Evolutionary conservation across 2,329 filamentous ascomycete genomes (phyloP).

Genomic region (Xylaria sp.): DNA sequence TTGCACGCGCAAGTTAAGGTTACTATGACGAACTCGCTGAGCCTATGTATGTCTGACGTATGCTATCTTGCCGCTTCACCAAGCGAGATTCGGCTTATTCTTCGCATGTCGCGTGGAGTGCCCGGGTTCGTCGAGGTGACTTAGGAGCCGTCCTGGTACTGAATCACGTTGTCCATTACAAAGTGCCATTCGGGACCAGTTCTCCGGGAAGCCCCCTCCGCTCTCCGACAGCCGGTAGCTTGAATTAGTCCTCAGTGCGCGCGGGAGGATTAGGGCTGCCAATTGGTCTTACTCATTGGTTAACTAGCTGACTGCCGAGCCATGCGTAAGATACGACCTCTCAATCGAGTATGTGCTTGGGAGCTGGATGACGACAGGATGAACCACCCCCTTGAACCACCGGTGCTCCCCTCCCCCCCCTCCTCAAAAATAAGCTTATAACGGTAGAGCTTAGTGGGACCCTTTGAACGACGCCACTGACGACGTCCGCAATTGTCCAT

Average conservation of each 20-base stretch:
- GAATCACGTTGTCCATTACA: conserved; percentile 5
- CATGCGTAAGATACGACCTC: conserved; percentile 23
- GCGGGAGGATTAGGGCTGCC: conserved; percentile 26
- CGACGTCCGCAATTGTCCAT: conserved; percentile 2
- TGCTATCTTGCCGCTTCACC: conserved; percentile 11
- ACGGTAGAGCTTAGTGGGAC: conserved; percentile 17
- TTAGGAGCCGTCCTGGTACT: neutral
- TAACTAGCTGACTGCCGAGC: conserved; percentile 29
- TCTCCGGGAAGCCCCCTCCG: conserved; percentile 14
- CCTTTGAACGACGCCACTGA: conserved; percentile 11
- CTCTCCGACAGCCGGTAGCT: conserved; percentile 11
- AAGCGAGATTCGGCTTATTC: conserved; percentile 7
- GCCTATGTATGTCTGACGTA: conserved; percentile 21
- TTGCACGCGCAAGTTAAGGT: neutral
- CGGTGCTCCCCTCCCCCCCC: too few species aligned
- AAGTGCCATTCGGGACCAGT: conserved; percentile 16
- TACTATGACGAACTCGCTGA: conserved; percentile 1
- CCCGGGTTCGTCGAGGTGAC: conserved; percentile 14
- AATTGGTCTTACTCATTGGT: conserved; percentile 28
- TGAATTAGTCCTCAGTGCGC: conserved; percentile 19
- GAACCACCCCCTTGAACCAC: neutral
- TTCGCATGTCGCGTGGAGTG: conserved; percentile 8
- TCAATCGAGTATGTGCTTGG: conserved; percentile 3
- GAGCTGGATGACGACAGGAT: conserved; percentile 12
- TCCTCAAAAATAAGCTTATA: conserved; percentile 17